phyloP scores from a whole-genome alignment of 306 rosid genomes.

The Quercus wislizeni region DNA sequence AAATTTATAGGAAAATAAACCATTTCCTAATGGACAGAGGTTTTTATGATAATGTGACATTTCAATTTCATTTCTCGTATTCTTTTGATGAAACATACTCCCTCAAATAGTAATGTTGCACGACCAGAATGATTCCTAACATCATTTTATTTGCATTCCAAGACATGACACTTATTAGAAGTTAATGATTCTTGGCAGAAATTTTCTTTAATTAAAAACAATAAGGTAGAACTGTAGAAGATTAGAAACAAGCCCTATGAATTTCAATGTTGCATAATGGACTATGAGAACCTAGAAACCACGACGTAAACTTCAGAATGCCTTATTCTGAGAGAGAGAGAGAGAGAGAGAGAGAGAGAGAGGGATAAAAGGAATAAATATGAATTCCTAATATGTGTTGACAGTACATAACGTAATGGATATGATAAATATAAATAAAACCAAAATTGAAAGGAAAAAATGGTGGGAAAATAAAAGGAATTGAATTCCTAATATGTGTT shows the following conservation, averaged over 20 bases:
- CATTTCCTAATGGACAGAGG: background rate
- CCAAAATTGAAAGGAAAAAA: background rate
- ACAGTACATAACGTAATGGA: too few species aligned
- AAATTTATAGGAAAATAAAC: background rate
- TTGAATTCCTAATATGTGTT: background rate
- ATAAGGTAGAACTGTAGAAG: background rate
- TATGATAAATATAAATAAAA: too few species aligned
- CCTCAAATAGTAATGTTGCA: background rate
- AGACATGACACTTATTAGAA: background rate
- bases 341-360: background rate
- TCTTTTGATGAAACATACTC: background rate
- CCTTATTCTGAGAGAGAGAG: background rate
- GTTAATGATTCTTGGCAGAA: background rate
- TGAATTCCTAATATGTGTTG: background rate
- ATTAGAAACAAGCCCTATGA: background rate
- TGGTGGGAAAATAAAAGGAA: background rate
- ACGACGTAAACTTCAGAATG: background rate
- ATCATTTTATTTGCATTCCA: background rate
- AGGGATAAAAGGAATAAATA: background rate
- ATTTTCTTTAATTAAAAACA: background rate
- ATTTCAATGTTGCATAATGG: background rate
- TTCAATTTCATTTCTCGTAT: background rate
- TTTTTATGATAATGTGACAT: background rate
- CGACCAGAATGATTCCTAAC: background rate
- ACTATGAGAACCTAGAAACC: background rate